These are phyloP conservation scores for Verticillium klebahnii DNA, from an alignment of 2,329 filamentous ascomycete genomes.

Conservation along the genomic window DNA sequence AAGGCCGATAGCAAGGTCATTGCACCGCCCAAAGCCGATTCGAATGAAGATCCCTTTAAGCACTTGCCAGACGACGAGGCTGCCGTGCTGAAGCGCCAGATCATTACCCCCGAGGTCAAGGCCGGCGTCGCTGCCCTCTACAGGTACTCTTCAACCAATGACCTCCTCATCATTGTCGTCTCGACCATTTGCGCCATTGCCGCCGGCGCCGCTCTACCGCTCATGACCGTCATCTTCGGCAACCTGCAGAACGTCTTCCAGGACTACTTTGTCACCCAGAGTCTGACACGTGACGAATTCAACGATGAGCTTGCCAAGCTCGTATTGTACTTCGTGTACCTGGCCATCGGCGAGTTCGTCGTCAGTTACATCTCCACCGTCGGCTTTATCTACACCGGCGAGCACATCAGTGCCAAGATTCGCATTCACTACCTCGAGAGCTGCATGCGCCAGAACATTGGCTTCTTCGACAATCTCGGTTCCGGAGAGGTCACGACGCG, in stretches of 20 bases:
- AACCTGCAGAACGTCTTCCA: conserved; percentile 70
- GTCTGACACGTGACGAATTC: conserved; percentile 50
- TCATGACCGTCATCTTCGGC: conserved; percentile 82
- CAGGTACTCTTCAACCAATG: conserved; percentile 64
- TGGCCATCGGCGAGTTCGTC: conserved; percentile 76
- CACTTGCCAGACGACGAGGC: conserved; percentile 64
- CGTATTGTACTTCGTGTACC: conserved; percentile 81
- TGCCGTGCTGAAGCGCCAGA: conserved; percentile 62
- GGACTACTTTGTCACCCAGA: conserved; percentile 47
- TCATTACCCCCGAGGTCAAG: conserved; percentile 59
- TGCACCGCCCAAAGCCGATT: conserved; percentile 24
- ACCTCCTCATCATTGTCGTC: conserved; percentile 59
- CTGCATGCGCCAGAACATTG: conserved; percentile 84
- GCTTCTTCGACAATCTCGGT: conserved; percentile 88
- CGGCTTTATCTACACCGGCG: conserved; percentile 84
- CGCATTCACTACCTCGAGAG: conserved; percentile 79
- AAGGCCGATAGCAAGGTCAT: conserved; percentile 41
- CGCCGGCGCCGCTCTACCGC: conserved; percentile 68
- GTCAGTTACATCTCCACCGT: conserved; percentile 76
- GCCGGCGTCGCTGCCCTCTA: conserved; percentile 63
- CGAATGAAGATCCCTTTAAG: conserved; percentile 50
- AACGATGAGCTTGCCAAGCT: conserved; percentile 53
- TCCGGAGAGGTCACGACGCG: conserved; percentile 91
- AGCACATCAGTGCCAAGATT: conserved; percentile 74
- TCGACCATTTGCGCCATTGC: conserved; percentile 62